phyloP scores from a whole-genome alignment of 345 rosid species.

The Clausena lansium region DNA sequence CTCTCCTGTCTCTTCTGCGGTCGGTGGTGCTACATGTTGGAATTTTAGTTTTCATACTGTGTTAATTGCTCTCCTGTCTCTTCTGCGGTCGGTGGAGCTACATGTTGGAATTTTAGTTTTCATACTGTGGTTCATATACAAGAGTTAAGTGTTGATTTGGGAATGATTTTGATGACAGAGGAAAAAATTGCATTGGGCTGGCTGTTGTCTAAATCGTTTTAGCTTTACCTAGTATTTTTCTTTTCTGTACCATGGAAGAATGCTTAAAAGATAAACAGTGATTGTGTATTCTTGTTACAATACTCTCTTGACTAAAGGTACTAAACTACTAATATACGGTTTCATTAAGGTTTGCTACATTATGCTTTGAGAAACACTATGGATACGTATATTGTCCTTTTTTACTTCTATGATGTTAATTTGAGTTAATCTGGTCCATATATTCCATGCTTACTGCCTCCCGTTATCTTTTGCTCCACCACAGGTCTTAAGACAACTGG shows the following conservation, averaged over 20 bases:
- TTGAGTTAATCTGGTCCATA: neutral
- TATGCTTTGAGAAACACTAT: neutral
- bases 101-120: neutral
- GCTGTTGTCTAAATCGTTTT: neutral
- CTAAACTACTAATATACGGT: neutral
- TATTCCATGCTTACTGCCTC: neutral
- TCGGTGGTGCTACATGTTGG: neutral
- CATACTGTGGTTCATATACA: neutral
- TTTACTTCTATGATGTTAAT: neutral
- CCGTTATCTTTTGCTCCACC: conserved; percentile 21
- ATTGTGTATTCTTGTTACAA: neutral
- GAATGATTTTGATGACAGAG: conserved; percentile 6
- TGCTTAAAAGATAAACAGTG: neutral
- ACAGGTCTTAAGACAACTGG: conserved; percentile 91
- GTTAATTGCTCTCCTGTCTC: neutral
- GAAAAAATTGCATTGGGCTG: neutral
- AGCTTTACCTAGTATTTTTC: neutral
- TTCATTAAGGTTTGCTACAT: neutral
- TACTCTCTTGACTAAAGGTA: neutral
- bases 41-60: neutral
- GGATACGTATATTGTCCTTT: neutral
- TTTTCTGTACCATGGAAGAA: conserved; percentile 5
- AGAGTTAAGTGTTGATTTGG: conserved; percentile 1
- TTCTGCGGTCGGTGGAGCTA: neutral
- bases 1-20: neutral